phyloP scores from a whole-genome alignment of 495 filamentous ascomycete species.

The Neurospora sp. region DNA sequence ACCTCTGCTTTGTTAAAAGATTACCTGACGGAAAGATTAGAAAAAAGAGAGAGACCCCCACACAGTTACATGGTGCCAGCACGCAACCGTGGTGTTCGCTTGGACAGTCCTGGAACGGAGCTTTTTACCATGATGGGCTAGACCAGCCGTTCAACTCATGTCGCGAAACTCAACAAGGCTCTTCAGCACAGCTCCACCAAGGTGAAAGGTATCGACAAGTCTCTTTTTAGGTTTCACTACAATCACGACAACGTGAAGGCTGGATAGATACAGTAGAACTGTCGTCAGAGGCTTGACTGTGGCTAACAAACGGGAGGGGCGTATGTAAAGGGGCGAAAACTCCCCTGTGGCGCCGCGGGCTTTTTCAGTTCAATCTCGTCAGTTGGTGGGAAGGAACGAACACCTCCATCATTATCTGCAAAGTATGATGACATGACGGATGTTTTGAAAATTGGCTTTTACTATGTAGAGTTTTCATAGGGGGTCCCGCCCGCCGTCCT shows the following conservation, averaged over 20 bases:
- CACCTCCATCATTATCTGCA: not conserved
- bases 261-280: not conserved
- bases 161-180: not conserved
- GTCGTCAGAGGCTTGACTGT: not conserved
- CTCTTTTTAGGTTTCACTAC: not conserved
- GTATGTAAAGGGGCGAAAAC: not conserved
- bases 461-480: not conserved
- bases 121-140: not conserved
- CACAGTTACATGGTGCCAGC: not conserved
- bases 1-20: not conserved
- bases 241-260: not conserved
- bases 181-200: not conserved
- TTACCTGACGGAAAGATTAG: not conserved
- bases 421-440: not conserved
- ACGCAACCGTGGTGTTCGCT: not conserved
- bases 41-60: not conserved
- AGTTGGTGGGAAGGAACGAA: not conserved
- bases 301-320: not conserved
- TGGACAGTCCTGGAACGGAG: not conserved
- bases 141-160: not conserved
- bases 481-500: not conserved
- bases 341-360: not conserved
- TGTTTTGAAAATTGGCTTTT: not conserved
- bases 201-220: not conserved
- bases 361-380: not conserved